Evolutionary conservation across 306 rosid genomes (phyloP), one percentile per base, ranked within the genome.

Genomic region (Vigna mungo): DNA sequence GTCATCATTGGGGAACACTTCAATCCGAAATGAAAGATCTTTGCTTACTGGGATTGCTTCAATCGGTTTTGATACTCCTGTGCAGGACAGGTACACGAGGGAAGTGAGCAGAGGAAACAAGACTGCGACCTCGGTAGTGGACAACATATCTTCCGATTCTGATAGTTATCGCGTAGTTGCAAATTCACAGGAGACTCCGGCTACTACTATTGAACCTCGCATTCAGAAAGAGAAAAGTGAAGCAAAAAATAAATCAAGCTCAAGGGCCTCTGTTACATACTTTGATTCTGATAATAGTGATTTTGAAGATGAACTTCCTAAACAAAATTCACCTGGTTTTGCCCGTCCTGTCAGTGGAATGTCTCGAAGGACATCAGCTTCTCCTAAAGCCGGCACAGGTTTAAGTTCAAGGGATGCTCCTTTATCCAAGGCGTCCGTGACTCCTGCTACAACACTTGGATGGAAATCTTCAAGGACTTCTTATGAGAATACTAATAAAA

Each of bases 321-420:
- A 44, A 80, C 87, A 74, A 81, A 80, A 67, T 59, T 67, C 85
- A 79, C 72, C 64, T 16, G 77, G 74, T 47, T 70, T 72, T 54
- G 62, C 82, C 9, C 85, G 71, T 48, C 93, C 80, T 67, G 83
- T 65, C 63, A 4, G 84, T 80, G 89, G 81, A 74, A 17, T 85
- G 46, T 89, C 99, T 62, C 81, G 87, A 76, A 91, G 99, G 78
- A 89, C 93, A 37, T 84, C 81, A 27, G 72, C 81, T 80, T 51
- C 96, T 76, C 11, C 82, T 60, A 86, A 71, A 71, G 68, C 85
- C 43, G 86, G 78, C 53, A 59, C 72, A 68, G 78, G 76, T 77
- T 68, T 76, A 47, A 66, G 71, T 76, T 46, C 81, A 14, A 84
- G 72, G 61, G 68, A 77, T 59, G 23, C 80, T 16, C 72, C 11